Base-by-base conservation (phyloP, 441 rosid genomes). In the Pelargonium fulgidum region DNA sequence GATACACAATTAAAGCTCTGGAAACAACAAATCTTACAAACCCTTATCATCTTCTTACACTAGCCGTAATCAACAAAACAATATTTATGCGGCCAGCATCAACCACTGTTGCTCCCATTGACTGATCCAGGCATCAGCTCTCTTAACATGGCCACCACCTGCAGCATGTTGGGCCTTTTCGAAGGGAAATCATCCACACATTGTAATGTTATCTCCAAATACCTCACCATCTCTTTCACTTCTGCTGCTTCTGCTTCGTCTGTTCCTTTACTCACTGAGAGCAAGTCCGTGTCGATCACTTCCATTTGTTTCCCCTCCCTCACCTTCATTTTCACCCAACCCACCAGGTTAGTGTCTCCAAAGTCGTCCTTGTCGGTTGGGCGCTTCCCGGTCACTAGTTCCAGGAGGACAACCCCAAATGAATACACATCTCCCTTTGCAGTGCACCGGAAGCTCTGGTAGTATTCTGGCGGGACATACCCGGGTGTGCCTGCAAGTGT, bases 401-500 rank as follows among this genome's bases (percentile, higher is more conserved):
- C 98, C 20, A 93, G 68, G 54, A 93, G 83, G 24, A 91, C 96
- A 0, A 93, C 97, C 41, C 98, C 98, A n/a, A 89, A 76, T 0
- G 98, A 93, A 70, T 93, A 93, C 47, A 93, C 97, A 14, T 93
- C 98, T 1, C 98, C 98, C 81, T 85, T 93, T 4, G 97, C 87
- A 0, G 97, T 93, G 85, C 98, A 93, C 45, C 98, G 72, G 73
- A 93, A 93, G 81, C 98, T 93, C 58, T 93, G 98, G 83, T 90
- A 93, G 75, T 93, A 93, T 65, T 93, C 98, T 0, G 98, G 97
- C 0, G 98, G 98, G 11, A 93, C 97, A 44, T 93, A 93, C 7
- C 98, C 98, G 0, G 98, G 98, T 11, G 98, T 93, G 16, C 98
- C 98, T 0, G 98, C 97, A 10, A 93, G 86, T 64, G 98, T 93